Conservation (phyloP, 2,329 filamentous ascomycete genomes). For the Aspergillus sclerotialis region DNA sequence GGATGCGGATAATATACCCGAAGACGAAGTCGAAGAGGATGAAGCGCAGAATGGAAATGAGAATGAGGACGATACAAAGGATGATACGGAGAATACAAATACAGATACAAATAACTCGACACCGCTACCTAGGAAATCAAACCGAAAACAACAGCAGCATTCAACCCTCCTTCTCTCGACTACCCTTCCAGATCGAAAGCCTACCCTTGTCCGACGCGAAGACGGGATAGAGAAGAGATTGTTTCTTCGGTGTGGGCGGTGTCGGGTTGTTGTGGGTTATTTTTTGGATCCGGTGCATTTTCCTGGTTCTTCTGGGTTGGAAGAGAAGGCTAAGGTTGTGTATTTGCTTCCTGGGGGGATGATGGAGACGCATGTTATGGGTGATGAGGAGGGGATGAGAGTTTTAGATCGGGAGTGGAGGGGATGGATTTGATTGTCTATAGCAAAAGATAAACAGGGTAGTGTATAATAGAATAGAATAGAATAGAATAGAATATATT, state of each 20-base stretch:
- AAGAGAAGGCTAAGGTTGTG: conserved; percentile 39
- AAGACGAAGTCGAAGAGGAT: conserved; percentile 14
- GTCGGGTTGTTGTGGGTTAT: conserved; percentile 57
- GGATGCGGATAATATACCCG: conserved; percentile 7
- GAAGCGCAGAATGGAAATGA: conserved; percentile 3
- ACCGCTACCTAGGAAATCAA: too few relatives aligned
- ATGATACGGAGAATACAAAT: conserved; percentile 3
- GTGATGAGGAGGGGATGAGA: conserved; percentile 24
- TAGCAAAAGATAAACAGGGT: not conserved
- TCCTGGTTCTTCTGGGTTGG: conserved; percentile 6
- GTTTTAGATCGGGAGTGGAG: conserved; percentile 31
- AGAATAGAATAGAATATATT: conserved; percentile 1
- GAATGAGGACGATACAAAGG: conserved; percentile 1
- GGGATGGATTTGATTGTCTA: conserved; percentile 14
- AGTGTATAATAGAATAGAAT: not conserved
- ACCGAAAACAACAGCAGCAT: conserved; percentile 15
- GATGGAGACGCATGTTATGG: conserved; percentile 52
- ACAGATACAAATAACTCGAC: too few relatives aligned
- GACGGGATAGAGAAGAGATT: conserved; percentile 64
- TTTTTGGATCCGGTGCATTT: conserved; percentile 50
- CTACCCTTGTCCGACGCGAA: conserved; percentile 47
- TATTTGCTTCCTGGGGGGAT: conserved; percentile 57
- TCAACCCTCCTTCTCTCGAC: conserved; percentile 48
- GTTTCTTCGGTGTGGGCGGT: conserved; percentile 53
- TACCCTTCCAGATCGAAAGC: conserved; percentile 41